A percentile compares a stretch with the other conserved stretches of the same genome.
Evolutionary conservation across 306 rosid genomes (phyloP).

Genomic region (Sindora glabra): DNA sequence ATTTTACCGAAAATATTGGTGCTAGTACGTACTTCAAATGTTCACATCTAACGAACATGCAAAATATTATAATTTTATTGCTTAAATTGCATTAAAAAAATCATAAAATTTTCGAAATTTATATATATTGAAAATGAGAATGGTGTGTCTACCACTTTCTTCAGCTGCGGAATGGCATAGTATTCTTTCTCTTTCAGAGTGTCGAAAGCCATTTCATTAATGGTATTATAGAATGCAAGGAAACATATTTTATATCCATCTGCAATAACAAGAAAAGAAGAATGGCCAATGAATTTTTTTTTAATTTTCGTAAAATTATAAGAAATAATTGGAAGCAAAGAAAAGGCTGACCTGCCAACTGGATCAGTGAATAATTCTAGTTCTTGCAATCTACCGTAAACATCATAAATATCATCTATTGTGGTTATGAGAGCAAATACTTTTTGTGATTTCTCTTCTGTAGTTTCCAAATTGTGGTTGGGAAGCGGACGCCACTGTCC

Average conservation of each 20-base stretch:
- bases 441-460: neutral
- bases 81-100: too few species aligned
- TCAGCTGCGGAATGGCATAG: neutral
- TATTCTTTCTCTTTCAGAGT: neutral
- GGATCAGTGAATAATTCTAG: neutral
- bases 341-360: neutral
- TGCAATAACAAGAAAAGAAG: neutral
- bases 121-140: too few species aligned
- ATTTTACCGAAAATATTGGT: too few species aligned
- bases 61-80: neutral
- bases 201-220: constrained; percentile 7
- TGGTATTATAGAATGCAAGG: neutral
- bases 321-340: neutral
- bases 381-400: neutral
- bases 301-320: neutral
- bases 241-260: constrained; percentile 4
- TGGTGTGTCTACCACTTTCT: neutral
- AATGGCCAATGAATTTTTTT: constrained; percentile 1
- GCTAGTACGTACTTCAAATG: neutral
- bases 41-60: neutral
- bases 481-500: neutral
- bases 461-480: neutral
- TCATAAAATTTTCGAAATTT: too few species aligned
- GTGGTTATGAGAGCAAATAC: neutral
- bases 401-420: constrained; percentile 1